Base-by-base conservation (phyloP, 805 yeast species). In the Isabelozyma pseudorhagii region DNA sequence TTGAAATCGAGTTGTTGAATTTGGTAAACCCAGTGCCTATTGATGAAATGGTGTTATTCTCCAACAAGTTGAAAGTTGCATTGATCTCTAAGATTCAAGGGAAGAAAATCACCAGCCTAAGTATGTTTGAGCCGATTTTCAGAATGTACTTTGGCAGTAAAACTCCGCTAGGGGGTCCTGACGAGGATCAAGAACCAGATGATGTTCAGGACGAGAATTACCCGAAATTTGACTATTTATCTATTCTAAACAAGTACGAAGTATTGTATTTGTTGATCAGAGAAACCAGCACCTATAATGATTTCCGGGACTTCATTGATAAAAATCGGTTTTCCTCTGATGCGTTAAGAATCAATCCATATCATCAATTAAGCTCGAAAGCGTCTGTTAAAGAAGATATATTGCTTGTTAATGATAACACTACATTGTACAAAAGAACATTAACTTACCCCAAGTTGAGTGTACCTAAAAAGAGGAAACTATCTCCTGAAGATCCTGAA, bases 1-100 rank as follows among this genome's bases (percentile, higher is more conserved):
- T 84, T 51, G 90, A 84, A 57, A 83, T 83, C 56, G 90, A 84
- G 55, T 65, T 84, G 11, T 67, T 82, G 39, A 57, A 65, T 49
- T 57, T 67, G 53, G 64, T 65, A 15, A 40, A 53, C 43, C 73
- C 73, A 15, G 66, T 66, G 9, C 73, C 71, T 0, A 50, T 68
- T 15, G 71, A 69, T 54, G 66, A 72, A 47, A 49, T 62, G 60
- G 54, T 65, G 13, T 51, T 72, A 43, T 67, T 82, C 46, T 57
- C 75, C 11, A 71, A 72, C 49, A 76, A 69, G 50, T 67, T 82
- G 34, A 74, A 79, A 46, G 52, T 65, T 8, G 74, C 74, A 27
- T 62, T 80, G 46, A 63, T 79, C 39, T 66, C 72, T 39, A 63
- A 63, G 34, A 60, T 79, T 25, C 75, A 69, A 41, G 77, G 75